Percentiles rank a stretch among this genome's conserved stretches.
phyloP scores from a whole-genome alignment of 192 early-diverging fungal genomes.

The Coemansia sp. region DNA sequence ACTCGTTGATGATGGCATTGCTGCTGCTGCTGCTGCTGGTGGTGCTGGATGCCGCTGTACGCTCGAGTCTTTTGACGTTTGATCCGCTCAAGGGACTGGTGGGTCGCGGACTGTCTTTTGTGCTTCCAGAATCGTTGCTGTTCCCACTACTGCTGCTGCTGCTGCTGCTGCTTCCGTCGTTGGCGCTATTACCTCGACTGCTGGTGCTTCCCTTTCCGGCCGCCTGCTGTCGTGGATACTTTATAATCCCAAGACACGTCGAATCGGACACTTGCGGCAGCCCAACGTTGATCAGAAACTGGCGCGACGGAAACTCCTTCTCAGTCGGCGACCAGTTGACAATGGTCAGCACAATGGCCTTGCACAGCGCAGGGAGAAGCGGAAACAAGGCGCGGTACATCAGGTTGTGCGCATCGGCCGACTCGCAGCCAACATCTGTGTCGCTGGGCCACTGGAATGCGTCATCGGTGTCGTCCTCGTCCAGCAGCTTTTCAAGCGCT shows the following conservation, averaged over 20 bases:
- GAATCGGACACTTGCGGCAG: constrained; percentile 23
- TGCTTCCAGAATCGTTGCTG: background rate
- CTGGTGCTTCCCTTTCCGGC: background rate
- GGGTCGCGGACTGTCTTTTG: background rate
- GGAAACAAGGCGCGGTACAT: constrained; percentile 43
- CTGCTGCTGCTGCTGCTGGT: constrained; percentile 7
- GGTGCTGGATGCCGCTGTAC: background rate
- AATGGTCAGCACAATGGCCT: constrained; percentile 36
- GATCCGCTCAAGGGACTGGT: constrained; percentile 37
- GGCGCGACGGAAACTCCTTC: constrained; percentile 36
- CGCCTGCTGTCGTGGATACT: constrained; percentile 19
- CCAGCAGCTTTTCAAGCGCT: constrained; percentile 31
- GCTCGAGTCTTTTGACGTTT: constrained; percentile 44
- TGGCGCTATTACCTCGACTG: background rate
- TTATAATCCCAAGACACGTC: constrained; percentile 39
- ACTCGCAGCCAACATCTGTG: constrained; percentile 14
- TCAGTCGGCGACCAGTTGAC: constrained; percentile 48
- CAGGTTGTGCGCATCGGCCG: constrained; percentile 1
- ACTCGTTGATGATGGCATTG: background rate
- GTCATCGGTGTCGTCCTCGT: constrained; percentile 3
- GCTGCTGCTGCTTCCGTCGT: constrained; percentile 3
- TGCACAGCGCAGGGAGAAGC: constrained; percentile 32
- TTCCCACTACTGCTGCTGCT: background rate
- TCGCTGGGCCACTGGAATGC: constrained; percentile 15
- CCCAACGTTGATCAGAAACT: constrained; percentile 18